Conservation (phyloP, 495 filamentous ascomycete genomes). For the Podospora anserina region DNA sequence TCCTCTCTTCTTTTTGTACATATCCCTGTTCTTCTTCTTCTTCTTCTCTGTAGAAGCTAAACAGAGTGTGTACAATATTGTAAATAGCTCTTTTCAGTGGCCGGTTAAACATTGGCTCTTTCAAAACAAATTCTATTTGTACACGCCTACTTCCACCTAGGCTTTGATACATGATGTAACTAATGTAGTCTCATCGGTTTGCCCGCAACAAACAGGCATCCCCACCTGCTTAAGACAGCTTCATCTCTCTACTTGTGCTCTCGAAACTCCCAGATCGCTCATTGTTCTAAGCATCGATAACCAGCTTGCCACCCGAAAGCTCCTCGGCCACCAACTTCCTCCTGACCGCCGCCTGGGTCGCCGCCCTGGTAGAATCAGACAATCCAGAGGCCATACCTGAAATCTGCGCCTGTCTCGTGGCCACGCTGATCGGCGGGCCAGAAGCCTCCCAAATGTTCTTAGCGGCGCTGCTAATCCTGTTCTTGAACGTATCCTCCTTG, state of each 20-base stretch:
- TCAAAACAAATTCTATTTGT: conserved; percentile 26
- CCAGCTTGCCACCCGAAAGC: conserved; percentile 49
- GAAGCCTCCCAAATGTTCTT: conserved; percentile 43
- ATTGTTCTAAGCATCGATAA: conserved; percentile 9
- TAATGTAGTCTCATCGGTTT: neutral
- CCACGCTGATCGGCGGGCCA: conserved; percentile 32
- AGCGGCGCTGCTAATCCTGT: conserved; percentile 18
- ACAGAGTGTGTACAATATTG: neutral
- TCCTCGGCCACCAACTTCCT: conserved; percentile 48
- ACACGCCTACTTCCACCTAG: conserved; percentile 19
- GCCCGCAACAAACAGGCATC: neutral
- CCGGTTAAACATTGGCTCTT: neutral
- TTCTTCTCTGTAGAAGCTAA: neutral
- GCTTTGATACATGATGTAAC: conserved; percentile 15
- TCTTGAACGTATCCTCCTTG: conserved; percentile 25
- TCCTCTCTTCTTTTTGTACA: conserved; percentile 3
- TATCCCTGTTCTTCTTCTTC: conserved; percentile 5
- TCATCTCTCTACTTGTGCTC: neutral
- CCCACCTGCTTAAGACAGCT: too few species aligned
- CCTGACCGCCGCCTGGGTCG: conserved; percentile 28
- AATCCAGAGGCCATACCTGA: conserved; percentile 21
- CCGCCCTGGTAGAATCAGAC: conserved; percentile 19
- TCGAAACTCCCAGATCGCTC: neutral
- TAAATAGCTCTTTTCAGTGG: neutral
- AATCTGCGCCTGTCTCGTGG: conserved; percentile 28